Conservation (phyloP, 169 alveolate species). For the Theileria sp. region DNA sequence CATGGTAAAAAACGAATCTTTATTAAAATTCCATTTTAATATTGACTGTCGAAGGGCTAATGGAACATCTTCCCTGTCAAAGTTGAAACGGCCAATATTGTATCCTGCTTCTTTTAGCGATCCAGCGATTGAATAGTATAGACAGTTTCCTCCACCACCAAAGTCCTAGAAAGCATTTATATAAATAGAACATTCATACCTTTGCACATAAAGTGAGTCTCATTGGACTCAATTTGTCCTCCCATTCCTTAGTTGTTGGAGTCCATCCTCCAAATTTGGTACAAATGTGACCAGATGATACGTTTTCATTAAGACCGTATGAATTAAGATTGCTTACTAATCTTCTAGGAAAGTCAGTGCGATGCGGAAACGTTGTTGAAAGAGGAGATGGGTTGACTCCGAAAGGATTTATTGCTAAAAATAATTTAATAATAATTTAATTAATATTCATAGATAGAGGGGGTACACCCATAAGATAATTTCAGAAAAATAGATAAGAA, state of each 20-base stretch:
- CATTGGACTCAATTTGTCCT: not conserved
- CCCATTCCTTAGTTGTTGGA: slow-evolving; percentile 11
- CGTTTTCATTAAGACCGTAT: not conserved
- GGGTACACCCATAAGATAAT: not conserved
- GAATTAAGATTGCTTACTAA: not conserved
- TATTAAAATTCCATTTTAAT: slow-evolving; percentile 2
- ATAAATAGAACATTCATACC: not conserved
- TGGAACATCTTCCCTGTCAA: slow-evolving; percentile 6
- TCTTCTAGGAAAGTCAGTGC: slow-evolving; percentile 11
- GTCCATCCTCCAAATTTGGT: not conserved
- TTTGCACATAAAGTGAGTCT: slow-evolving; percentile 13
- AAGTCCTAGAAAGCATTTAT: slow-evolving; percentile 16
- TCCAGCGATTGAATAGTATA: slow-evolving; percentile 50
- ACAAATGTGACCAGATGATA: not conserved
- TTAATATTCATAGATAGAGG: not conserved
- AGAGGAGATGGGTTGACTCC: not conserved
- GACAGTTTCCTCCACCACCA: slow-evolving; percentile 66
- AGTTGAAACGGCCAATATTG: slow-evolving; percentile 8
- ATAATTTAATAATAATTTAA: not conserved
- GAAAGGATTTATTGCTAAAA: not conserved
- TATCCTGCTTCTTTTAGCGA: slow-evolving; percentile 20
- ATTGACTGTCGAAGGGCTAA: slow-evolving; percentile 20
- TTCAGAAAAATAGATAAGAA: not conserved
- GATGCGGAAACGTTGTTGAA: not conserved
- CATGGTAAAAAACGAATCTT: slow-evolving; percentile 22